Evolutionary conservation across 768 basidiomycete species (phyloP), one percentile per base, ranked within the genome.

Genomic region (Leucosporidium creatinivorum): DNA sequence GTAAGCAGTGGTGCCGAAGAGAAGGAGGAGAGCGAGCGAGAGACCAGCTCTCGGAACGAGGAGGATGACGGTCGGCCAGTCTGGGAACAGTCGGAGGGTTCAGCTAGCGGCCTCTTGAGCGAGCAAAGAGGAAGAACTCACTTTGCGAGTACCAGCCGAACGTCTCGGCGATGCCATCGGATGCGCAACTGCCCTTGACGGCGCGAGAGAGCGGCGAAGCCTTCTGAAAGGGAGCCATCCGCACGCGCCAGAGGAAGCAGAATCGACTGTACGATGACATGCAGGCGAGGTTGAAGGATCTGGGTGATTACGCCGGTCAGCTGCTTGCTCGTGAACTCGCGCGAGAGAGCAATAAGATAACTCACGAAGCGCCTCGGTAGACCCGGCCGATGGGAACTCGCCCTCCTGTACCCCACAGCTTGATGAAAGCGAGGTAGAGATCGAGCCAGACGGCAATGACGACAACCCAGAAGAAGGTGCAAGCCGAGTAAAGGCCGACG

Each of bases 1-100:
- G 49, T 67, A 70, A 2, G 62, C 61, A 39, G 67, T 66, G 2
- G 68, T 66, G 33, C 30, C 55, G 65, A 61, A 68, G 15, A 72
- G 62, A 26, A 72, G 62, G 15, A 72, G 48, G 39, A 68, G 13
- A 15, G 66, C 70, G 23, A 69, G 61, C 18, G 70, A 65, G 57
- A 71, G 58, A 2, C 63, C 70, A 19, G 66, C 70, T 21, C 70
- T 60, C 4, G 70, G 70, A 0, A 71, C 31, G 12, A 71, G 63
- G 18, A 71, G 70, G 9, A 68, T 52, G 7, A 71, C 63, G 3
- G 70, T 71, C 5, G 70, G 70, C 70, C 70, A 71, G 48, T 71
- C 68, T 69, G 60, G 18, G 54, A 21, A 19, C 33, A 4, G 2
- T 61, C 54, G 6, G 49, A 19, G 18, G 44, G 51, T n/a, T 17